Conservation (phyloP, 2,329 filamentous ascomycete genomes). For the Zymoseptoria crescenta region DNA sequence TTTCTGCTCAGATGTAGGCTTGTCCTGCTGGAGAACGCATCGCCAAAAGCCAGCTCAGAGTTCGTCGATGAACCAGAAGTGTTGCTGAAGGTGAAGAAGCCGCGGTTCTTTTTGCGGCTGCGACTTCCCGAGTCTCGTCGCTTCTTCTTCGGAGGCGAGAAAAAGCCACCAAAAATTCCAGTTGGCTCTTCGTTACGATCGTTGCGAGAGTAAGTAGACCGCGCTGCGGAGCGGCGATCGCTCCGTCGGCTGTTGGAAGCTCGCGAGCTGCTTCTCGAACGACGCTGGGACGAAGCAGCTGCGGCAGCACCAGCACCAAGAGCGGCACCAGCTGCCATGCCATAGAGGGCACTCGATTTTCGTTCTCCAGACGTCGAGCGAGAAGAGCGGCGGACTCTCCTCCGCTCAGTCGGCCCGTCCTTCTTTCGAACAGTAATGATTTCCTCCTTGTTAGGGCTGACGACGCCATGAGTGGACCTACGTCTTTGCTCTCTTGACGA, state of each 20-base stretch:
- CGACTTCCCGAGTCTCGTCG: conserved; percentile 8
- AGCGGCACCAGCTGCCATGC: conserved; percentile 6
- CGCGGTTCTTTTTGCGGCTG: conserved; percentile 32
- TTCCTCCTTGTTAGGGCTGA: conserved; percentile 13
- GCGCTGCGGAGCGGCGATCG: conserved; percentile 6
- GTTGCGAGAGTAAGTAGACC: conserved; percentile 11
- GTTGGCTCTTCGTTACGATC: conserved; percentile 14
- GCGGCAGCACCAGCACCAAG: conserved; percentile 15
- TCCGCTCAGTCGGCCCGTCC: conserved; percentile 25
- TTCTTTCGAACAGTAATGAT: conserved; percentile 24
- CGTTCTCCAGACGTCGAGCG: conserved; percentile 30
- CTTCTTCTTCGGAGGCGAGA: conserved; percentile 23
- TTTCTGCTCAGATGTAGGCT: conserved; percentile 16
- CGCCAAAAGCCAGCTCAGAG: conserved; percentile 41
- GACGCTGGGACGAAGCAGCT: conserved; percentile 21
- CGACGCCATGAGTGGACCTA: conserved; percentile 23
- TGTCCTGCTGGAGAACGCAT: conserved; percentile 21
- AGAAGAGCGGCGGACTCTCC: conserved; percentile 15
- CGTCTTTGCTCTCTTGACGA: conserved; percentile 26
- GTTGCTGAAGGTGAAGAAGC: conserved; percentile 45
- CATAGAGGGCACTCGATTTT: conserved; percentile 10
- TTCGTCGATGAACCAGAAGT: conserved; percentile 39
- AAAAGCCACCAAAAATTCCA: conserved; percentile 25
- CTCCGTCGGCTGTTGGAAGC: conserved; percentile 8
- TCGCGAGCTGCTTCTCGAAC: conserved; percentile 38